Percentiles rank a stretch among this genome's conserved stretches.
Conservation (phyloP, 257 asterid genomes). For the Ilex aquifolium region DNA sequence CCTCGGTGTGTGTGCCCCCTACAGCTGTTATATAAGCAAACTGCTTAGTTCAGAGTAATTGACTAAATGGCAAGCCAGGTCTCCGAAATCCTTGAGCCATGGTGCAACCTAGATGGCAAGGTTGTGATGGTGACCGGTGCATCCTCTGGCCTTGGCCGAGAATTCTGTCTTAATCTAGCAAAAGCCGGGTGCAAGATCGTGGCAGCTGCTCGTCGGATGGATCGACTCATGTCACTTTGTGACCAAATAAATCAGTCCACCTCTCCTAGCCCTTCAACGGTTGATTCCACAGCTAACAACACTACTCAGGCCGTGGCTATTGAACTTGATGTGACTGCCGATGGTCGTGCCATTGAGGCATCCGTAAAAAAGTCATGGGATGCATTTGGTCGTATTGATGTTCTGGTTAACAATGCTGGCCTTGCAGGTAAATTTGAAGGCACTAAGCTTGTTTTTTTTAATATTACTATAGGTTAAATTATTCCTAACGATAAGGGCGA, state of each 20-base stretch:
- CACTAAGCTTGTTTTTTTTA: too few species aligned
- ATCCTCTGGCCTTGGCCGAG: constrained; percentile 76
- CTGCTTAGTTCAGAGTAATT: too few species aligned
- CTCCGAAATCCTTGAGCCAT: constrained; percentile 41
- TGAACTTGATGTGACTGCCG: constrained; percentile 48
- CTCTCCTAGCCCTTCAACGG: constrained; percentile 3
- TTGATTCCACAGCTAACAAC: neutral
- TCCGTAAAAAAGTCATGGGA: constrained; percentile 53
- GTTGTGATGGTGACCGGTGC: constrained; percentile 82
- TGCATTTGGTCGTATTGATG: constrained; percentile 58
- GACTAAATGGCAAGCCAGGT: neutral
- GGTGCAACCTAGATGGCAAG: constrained; percentile 46
- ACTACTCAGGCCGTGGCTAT: constrained; percentile 39
- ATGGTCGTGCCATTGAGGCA: constrained; percentile 29
- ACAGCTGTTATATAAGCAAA: too few species aligned
- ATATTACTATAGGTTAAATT: too few species aligned
- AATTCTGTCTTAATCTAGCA: constrained; percentile 54
- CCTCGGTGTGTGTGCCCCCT: too few species aligned
- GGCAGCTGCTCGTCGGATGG: constrained; percentile 64
- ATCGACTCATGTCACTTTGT: constrained; percentile 47
- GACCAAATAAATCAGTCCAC: constrained; percentile 38
- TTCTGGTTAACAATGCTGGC: constrained; percentile 64
- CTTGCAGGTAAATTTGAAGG: constrained; percentile 35
- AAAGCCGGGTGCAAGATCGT: constrained; percentile 64
- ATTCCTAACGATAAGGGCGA: too few species aligned